Percentiles rank a stretch among this genome's conserved stretches.
Conservation (phyloP, 805 yeast genomes). For the Pichia cephalocereana region DNA sequence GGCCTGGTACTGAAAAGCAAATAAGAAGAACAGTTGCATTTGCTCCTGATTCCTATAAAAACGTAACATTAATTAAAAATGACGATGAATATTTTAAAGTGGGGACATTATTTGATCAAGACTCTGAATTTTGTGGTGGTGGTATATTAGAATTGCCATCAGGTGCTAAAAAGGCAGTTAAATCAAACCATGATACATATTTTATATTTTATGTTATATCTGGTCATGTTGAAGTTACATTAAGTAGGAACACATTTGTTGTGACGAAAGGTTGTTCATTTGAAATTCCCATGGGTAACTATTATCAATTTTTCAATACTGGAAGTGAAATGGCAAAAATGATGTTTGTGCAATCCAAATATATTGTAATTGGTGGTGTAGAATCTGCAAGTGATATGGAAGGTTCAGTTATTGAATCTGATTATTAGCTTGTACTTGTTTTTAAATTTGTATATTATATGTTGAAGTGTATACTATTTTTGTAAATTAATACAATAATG, state of each 20-base stretch:
- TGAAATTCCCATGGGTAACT: constrained; percentile 71
- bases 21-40: constrained; percentile 48
- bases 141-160: constrained; percentile 64
- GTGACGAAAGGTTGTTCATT: constrained; percentile 69
- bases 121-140: constrained; percentile 57
- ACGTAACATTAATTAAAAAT: constrained; percentile 30
- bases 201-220: constrained; percentile 66
- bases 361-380: constrained; percentile 25
- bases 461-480: neutral
- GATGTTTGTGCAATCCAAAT: constrained; percentile 67
- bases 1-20: constrained; percentile 38
- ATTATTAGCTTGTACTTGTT: neutral
- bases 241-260: constrained; percentile 49
- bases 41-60: constrained; percentile 49
- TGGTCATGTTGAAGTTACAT: constrained; percentile 61
- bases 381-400: constrained; percentile 12
- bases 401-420: neutral
- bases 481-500: neutral
- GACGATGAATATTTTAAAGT: constrained; percentile 48
- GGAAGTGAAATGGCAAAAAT: constrained; percentile 50
- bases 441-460: constrained; percentile 1
- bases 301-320: constrained; percentile 57
- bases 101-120: constrained; percentile 55
- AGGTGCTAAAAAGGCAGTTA: constrained; percentile 50
- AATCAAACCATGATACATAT: constrained; percentile 55